Evolutionary conservation across 345 rosid species (phyloP), one percentile per base, ranked within the genome.

Genomic region (Chamaenerion angustifolium): DNA sequence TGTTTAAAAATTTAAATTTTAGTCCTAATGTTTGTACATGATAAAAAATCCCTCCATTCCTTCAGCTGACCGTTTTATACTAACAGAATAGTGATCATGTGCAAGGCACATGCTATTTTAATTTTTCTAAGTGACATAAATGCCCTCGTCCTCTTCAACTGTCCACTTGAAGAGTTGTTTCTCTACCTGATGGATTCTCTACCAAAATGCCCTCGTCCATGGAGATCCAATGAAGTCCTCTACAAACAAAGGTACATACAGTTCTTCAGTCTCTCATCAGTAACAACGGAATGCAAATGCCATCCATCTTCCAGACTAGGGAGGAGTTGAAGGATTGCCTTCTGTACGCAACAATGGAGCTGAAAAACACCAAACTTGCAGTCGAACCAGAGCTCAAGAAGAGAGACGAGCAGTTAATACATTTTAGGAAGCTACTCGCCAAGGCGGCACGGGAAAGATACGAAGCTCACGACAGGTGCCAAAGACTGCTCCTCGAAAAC

Each of bases 301-400:
- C 8, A 17, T 12, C 8, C 16, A 16, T 23, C 59, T 21, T 59
- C 52, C 72, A 92, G 98, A 71, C 71, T 43, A 59, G 78, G 65
- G 96, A 87, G 43, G 96, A 84, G 37, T 60, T 92, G 16, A 82
- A 66, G 69, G 71, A 75, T 58, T 74, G 88, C 11, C 85, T 92
- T 44, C 52, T 82, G 40, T 84, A 45, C 53, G 73, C 80, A 8
- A 78, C 75, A 15, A 42, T 84, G 60, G 98, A 92, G 79, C 78
- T 92, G 7, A 95, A 92, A 18, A 88, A 77, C 64, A 92, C 95
- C 40, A 82, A 65, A 49, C 5, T 74, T 27, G 59, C 67, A 25
- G 95, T 71, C 25, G 83, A 78, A 46, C 93, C 87, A 42, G 88
- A 87, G 83, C 66, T 87, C 17, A 77, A 64, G 27, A 68, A 68